Evolutionary conservation across 1,284 basidiomycete genomes (phyloP).

Genomic region (Pterulicium gracile): DNA sequence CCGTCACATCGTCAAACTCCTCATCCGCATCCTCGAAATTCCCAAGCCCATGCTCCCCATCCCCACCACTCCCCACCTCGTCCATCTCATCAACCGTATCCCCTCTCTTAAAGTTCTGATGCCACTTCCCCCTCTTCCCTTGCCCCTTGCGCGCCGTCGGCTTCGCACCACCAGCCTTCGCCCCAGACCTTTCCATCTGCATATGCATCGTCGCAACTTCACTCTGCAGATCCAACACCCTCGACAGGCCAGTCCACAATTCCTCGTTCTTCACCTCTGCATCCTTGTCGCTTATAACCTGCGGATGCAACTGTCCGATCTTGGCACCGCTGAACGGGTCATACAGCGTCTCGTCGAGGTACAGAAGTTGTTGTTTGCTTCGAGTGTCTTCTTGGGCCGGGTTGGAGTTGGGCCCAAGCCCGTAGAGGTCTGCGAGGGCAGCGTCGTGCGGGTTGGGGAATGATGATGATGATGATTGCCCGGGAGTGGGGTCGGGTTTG

Average conservation of each 20-base stretch:
- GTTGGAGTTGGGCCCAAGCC: conserved; percentile 11
- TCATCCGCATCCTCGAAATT: conserved; percentile 39
- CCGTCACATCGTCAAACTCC: conserved; percentile 53
- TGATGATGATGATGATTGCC: too few species aligned
- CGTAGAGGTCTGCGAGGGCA: conserved; percentile 39
- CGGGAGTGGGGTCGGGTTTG: conserved; percentile 1
- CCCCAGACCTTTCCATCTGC: conserved; percentile 58
- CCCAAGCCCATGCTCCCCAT: conserved; percentile 32
- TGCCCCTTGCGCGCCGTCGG: conserved; percentile 15
- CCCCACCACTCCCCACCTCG: conserved; percentile 29
- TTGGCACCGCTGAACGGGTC: conserved; percentile 42
- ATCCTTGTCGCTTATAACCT: conserved; percentile 10
- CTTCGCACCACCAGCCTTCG: conserved; percentile 21
- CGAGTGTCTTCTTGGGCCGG: neutral
- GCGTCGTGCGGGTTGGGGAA: conserved; percentile 54
- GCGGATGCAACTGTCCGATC: conserved; percentile 25
- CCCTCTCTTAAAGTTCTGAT: conserved; percentile 6
- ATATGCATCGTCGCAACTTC: conserved; percentile 61
- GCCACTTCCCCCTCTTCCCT: conserved; percentile 9
- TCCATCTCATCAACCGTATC: conserved; percentile 29
- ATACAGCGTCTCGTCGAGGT: conserved; percentile 25
- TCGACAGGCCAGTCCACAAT: conserved; percentile 55
- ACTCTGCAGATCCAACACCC: conserved; percentile 55
- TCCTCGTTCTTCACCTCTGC: conserved; percentile 31
- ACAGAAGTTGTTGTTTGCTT: conserved; percentile 13